Evolutionary conservation across 1,139 yeast genomes (phyloP).

Genomic region (Lodderomyces metapsilosis): DNA sequence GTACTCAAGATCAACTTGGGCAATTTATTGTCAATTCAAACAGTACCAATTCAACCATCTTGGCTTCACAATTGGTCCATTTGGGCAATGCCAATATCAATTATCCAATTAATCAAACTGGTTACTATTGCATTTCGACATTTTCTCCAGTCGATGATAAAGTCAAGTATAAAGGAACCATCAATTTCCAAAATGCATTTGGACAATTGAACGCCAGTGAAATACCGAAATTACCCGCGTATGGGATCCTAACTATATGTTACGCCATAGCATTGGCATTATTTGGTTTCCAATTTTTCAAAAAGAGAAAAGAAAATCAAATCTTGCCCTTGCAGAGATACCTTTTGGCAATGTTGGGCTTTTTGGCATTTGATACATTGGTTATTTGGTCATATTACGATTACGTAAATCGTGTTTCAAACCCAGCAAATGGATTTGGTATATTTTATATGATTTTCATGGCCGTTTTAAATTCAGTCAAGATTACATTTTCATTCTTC

Average conservation of each 20-base stretch:
- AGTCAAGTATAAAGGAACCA: conserved; percentile 57
- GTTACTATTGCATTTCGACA: conserved; percentile 89
- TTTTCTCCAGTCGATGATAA: conserved; percentile 37
- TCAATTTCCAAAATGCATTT: conserved; percentile 85
- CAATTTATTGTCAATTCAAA: conserved; percentile 55
- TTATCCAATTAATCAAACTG: conserved; percentile 71
- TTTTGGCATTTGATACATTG: conserved; percentile 80
- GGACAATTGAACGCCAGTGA: conserved; percentile 89
- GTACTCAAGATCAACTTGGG: conserved; percentile 57
- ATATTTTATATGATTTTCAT: conserved; percentile 74
- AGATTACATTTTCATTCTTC: conserved; percentile 87
- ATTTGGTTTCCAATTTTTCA: conserved; percentile 83
- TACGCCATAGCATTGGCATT: conserved; percentile 79
- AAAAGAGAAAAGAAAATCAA: conserved; percentile 73
- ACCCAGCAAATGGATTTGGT: conserved; percentile 50
- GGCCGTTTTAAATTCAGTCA: conserved; percentile 74
- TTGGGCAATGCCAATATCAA: conserved; percentile 60
- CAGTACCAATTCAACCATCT: conserved; percentile 51
- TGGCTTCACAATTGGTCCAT: conserved; percentile 54
- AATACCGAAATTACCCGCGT: conserved; percentile 86
- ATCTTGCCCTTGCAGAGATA: conserved; percentile 89
- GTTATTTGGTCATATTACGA: conserved; percentile 93
- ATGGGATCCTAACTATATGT: conserved; percentile 80
- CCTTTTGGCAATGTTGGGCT: conserved; percentile 78
- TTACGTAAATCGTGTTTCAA: conserved; percentile 60